A percentile compares a stretch with the other conserved stretches of the same genome.
Evolutionary conservation across 805 yeast genomes (phyloP).

Genomic region (Ogataea kodamae): DNA sequence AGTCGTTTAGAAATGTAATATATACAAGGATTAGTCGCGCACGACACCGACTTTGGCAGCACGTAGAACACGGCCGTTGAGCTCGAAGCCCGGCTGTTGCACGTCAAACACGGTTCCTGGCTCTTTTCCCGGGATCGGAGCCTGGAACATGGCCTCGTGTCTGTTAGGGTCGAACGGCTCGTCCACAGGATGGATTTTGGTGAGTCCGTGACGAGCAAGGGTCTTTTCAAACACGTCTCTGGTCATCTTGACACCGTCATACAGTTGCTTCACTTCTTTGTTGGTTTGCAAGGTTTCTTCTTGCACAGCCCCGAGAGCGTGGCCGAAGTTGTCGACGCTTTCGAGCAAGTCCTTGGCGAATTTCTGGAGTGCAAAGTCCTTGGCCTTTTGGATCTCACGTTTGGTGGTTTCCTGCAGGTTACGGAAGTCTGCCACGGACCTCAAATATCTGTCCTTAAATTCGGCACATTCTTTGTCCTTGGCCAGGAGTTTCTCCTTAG

Average conservation of each 20-base stretch:
- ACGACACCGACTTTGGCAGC: conserved; percentile 97
- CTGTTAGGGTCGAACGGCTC: conserved; percentile 85
- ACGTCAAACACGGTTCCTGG: conserved; percentile 92
- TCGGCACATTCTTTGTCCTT: conserved; percentile 76
- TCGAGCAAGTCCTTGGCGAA: conserved; percentile 88
- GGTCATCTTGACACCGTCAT: conserved; percentile 90
- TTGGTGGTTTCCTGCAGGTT: conserved; percentile 88
- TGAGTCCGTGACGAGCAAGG: conserved; percentile 72
- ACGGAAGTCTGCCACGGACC: conserved; percentile 89
- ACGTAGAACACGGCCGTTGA: conserved; percentile 84
- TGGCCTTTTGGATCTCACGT: conserved; percentile 81
- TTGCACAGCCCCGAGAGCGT: conserved; percentile 73
- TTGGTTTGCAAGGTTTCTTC: conserved; percentile 57
- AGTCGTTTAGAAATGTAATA: conserved; percentile 23
- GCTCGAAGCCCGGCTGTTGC: conserved; percentile 83
- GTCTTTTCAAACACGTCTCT: conserved; percentile 83
- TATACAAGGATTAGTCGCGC: conserved; percentile 20
- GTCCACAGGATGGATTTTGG: conserved; percentile 77
- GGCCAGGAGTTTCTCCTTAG: conserved; percentile 51
- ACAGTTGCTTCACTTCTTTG: conserved; percentile 66
- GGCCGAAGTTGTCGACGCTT: conserved; percentile 84
- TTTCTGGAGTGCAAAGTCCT: conserved; percentile 86
- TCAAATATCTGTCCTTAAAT: conserved; percentile 75
- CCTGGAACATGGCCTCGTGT: conserved; percentile 91
- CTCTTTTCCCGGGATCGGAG: conserved; percentile 81